These are phyloP conservation scores for Microascus cirrosus DNA, from an alignment of 2,329 filamentous ascomycete species.

Conservation along the genomic window DNA sequence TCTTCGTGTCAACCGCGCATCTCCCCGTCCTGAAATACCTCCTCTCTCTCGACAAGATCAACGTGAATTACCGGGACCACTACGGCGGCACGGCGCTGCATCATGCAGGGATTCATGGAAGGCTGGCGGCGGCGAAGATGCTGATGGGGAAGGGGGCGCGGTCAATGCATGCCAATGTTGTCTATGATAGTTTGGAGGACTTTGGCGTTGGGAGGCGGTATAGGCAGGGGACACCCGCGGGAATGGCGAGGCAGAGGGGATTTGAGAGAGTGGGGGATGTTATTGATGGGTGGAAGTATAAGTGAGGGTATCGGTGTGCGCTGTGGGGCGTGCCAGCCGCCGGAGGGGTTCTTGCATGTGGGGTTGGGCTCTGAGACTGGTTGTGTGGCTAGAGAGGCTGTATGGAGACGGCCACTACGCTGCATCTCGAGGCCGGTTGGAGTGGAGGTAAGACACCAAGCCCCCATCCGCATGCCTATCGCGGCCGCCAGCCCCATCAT, in stretches of 20 bases:
- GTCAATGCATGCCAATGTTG: constrained; percentile 10
- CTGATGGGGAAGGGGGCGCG: constrained; percentile 12
- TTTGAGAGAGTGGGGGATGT: constrained; percentile 7
- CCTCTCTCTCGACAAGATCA: constrained; percentile 8
- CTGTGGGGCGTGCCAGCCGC: neutral
- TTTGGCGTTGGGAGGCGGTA: constrained; percentile 9
- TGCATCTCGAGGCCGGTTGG: no score
- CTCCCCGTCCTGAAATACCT: constrained; percentile 11
- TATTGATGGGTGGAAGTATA: constrained; percentile 9
- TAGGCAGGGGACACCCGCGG: constrained; percentile 13
- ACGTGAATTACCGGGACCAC: constrained; percentile 12
- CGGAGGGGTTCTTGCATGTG: neutral
- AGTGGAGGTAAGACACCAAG: no score
- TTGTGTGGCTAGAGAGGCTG: no score
- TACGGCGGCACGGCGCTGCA: constrained; percentile 15
- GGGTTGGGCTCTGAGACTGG: no score
- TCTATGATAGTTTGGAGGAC: constrained; percentile 12
- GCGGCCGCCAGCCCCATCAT: no score
- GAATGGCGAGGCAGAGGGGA: constrained; percentile 12
- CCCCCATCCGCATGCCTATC: no score
- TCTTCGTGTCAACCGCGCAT: constrained; percentile 10
- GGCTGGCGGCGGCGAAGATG: constrained; percentile 14
- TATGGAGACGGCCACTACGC: no score
- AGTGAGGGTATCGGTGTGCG: neutral
- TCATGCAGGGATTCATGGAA: constrained; percentile 12